Conservation (phyloP, 805 yeast genomes). For the Hanseniaspora singularis region DNA sequence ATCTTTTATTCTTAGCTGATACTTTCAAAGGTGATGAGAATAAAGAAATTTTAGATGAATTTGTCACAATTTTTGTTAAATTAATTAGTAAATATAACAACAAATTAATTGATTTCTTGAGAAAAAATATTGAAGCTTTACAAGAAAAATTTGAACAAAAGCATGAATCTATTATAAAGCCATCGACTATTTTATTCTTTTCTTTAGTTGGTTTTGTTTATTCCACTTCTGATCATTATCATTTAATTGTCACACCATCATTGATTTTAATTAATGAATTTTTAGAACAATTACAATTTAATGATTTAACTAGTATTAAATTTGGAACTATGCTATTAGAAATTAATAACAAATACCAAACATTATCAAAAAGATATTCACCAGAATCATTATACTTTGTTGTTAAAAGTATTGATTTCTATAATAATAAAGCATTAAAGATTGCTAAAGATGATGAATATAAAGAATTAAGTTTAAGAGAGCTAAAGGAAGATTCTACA, state of each 20-base stretch:
- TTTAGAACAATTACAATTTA: constrained; percentile 41
- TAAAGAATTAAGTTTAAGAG: constrained; percentile 6
- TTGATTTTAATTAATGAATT: constrained; percentile 60
- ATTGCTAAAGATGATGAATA: constrained; percentile 11
- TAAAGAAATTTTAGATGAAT: constrained; percentile 32
- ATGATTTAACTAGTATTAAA: constrained; percentile 34
- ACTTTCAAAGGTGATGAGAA: constrained; percentile 25
- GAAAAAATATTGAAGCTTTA: constrained; percentile 44
- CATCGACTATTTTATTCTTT: constrained; percentile 51
- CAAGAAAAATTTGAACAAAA: constrained; percentile 39
- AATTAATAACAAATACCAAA: constrained; percentile 57
- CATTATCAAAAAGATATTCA: constrained; percentile 61
- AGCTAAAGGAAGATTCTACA: neutral
- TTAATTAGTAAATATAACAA: constrained; percentile 53
- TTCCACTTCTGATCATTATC: constrained; percentile 93
- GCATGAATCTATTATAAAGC: constrained; percentile 32
- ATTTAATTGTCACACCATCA: constrained; percentile 78
- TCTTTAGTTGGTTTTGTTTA: constrained; percentile 63
- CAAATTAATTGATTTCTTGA: constrained; percentile 47
- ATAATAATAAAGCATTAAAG: constrained; percentile 33
- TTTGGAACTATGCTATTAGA: constrained; percentile 60
- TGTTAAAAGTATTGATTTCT: constrained; percentile 38
- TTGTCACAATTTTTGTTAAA: constrained; percentile 39
- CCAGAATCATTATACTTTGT: constrained; percentile 66
- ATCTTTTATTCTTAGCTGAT: constrained; percentile 41